Evolutionary conservation across 345 rosid genomes (phyloP), one percentile per base, ranked within the genome.

Genomic region (Camelina hispida): DNA sequence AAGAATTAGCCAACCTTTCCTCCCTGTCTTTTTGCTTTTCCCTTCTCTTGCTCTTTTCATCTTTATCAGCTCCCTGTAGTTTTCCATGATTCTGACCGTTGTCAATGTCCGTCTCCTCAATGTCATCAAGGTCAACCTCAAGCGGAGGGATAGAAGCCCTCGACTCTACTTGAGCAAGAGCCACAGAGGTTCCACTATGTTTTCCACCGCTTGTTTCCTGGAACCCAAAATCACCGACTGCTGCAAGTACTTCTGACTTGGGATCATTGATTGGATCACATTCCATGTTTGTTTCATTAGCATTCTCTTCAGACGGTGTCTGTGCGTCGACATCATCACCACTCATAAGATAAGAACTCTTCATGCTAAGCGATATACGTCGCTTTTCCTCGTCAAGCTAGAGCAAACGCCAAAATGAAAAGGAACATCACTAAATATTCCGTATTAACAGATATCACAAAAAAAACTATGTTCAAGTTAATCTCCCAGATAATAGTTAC

Each of bases 331-430:
- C 69, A 75, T 72, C 82, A 62, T 57, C 70, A 43, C 65, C 85
- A 68, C 77, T 76, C 20, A 14, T 66, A 30, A 83, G 61, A 78
- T 83, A 86, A 47, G 95, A 86, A 50, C 66, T 76, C 82, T 92
- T 95, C 97, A 92, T 87, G 62, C 97, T 93, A 15, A 92, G 94
- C 53, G 99, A 89, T 77, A 92, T 84, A 60, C 98, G 86, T 9
- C 51, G 88, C 73, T 83, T 90, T 80, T 87, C 97, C 82, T 81
- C 84, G 48, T 90, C 93, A 76, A 95, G 81, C 99, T 95, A 77
- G 15, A 35, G 70, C 18, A 53, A 75, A 62, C 48, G 8, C 48
- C 52, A 70, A 76, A 72, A 35, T 53, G 3, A 63, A 69, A 48
- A 42, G 62, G 58, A 68, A 54, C 50, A 66, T 16, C 40, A 62